These are phyloP conservation scores for Flagelloscypha sp. DNA, from an alignment of 768 basidiomycete genomes.

Conservation along the genomic window DNA sequence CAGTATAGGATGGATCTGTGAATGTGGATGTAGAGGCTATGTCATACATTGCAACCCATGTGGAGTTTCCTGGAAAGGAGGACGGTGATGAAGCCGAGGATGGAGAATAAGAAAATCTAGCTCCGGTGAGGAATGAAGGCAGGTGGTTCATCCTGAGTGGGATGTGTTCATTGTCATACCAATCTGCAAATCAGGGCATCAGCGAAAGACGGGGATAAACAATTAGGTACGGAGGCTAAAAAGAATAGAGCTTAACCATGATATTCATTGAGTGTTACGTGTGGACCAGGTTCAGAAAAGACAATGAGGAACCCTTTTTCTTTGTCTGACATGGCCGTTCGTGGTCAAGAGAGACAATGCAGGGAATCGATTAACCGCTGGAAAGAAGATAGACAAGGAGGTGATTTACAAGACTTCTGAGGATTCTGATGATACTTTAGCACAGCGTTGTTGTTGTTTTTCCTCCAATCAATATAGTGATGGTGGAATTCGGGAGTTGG, in stretches of 20 bases:
- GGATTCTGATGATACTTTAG: too few species aligned
- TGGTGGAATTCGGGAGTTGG: too few species aligned
- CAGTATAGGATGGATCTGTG: conserved; percentile 32
- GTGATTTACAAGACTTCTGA: too few species aligned
- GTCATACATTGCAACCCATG: conserved; percentile 47
- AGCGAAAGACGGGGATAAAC: background rate
- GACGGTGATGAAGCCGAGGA: too few species aligned
- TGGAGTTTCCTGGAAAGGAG: too few species aligned
- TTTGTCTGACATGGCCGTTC: too few species aligned
- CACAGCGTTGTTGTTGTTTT: too few species aligned
- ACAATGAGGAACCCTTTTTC: conserved; percentile 48
- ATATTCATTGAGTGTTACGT: conserved; percentile 37
- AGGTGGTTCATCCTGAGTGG: conserved; percentile 40
- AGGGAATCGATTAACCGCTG: too few species aligned
- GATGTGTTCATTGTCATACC: conserved; percentile 52
- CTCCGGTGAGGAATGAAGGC: conserved; percentile 38
- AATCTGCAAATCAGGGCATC: conserved; percentile 23
- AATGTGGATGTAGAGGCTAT: conserved; percentile 34
- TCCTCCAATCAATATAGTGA: too few species aligned
- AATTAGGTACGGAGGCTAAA: background rate
- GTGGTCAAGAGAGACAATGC: too few species aligned
- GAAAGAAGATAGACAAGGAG: too few species aligned
- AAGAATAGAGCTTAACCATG: conserved; percentile 31
- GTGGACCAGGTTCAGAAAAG: conserved; percentile 34
- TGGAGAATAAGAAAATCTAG: conserved; percentile 33